Percentiles rank a stretch among this genome's conserved stretches.
Conservation (phyloP, 2,329 filamentous ascomycete species). For the Elsinoe perseae region DNA sequence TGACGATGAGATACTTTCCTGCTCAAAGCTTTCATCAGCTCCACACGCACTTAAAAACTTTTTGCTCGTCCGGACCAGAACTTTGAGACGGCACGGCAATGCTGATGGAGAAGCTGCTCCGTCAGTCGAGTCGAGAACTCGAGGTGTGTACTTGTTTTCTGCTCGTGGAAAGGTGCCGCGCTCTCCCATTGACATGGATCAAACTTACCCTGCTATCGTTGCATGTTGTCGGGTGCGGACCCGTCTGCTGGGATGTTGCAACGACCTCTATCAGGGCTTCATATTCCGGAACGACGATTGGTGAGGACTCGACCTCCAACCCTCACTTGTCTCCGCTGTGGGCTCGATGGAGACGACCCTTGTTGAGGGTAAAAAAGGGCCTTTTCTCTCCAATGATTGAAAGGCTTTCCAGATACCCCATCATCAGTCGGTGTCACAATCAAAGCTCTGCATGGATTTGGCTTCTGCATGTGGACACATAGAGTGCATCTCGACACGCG, state of each 20-base stretch:
- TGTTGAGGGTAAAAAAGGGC: neutral
- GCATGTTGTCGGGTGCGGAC: neutral
- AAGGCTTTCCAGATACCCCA: neutral
- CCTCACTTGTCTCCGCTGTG: neutral
- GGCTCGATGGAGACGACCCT: neutral
- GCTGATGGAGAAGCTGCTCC: neutral
- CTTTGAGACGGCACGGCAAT: neutral
- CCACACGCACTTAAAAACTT: conserved; percentile 1
- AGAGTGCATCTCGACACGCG: no score
- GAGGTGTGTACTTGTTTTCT: no score
- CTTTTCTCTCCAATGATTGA: neutral
- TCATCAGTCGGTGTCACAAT: no score
- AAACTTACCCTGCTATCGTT: conserved; percentile 7
- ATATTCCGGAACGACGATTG: neutral
- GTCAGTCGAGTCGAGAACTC: conserved; percentile 5
- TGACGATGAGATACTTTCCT: neutral
- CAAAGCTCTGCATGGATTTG: no score
- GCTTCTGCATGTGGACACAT: no score
- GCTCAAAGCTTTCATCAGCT: neutral
- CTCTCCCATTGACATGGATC: neutral
- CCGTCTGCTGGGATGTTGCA: neutral
- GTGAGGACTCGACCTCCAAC: neutral
- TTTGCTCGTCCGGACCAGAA: neutral
- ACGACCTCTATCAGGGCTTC: neutral
- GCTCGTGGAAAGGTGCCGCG: neutral